Evolutionary conservation across 2,329 filamentous ascomycete genomes (phyloP).

Genomic region (Xylariaceae sp.): DNA sequence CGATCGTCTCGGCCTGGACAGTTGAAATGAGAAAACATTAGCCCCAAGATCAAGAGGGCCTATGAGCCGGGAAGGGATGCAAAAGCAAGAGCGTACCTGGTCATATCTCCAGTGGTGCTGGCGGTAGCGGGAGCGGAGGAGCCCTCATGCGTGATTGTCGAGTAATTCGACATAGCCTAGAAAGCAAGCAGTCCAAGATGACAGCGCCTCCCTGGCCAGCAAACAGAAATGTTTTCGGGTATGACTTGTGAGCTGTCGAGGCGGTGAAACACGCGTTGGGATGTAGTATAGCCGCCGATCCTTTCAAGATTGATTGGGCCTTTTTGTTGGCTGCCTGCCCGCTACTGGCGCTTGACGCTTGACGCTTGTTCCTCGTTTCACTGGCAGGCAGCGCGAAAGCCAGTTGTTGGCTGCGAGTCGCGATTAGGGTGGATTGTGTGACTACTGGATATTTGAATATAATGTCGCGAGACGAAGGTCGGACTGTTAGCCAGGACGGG

Average conservation of each 20-base stretch:
- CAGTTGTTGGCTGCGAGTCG: too few species aligned
- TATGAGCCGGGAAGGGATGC: background rate
- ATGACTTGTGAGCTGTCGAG: background rate
- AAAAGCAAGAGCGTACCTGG: constrained; percentile 35
- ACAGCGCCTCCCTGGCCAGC: constrained; percentile 3
- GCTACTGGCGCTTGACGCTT: background rate
- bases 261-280: background rate
- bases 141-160: constrained; percentile 47
- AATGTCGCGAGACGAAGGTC: too few species aligned
- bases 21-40: background rate
- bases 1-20: constrained; percentile 47
- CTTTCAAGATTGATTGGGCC: background rate
- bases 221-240: background rate
- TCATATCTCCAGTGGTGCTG: constrained; percentile 42
- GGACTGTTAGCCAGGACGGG: too few species aligned
- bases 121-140: constrained; percentile 36
- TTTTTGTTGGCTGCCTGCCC: background rate
- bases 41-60: background rate
- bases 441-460: too few species aligned
- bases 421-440: too few species aligned
- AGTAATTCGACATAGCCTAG: constrained; percentile 52
- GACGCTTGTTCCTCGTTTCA: too few species aligned
- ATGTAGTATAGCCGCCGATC: background rate
- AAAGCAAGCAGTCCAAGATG: constrained; percentile 10
- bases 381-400: too few species aligned